Evolutionary conservation across 352 stramenopile species (phyloP).

Genomic region (Thraustochytrium sp.): DNA sequence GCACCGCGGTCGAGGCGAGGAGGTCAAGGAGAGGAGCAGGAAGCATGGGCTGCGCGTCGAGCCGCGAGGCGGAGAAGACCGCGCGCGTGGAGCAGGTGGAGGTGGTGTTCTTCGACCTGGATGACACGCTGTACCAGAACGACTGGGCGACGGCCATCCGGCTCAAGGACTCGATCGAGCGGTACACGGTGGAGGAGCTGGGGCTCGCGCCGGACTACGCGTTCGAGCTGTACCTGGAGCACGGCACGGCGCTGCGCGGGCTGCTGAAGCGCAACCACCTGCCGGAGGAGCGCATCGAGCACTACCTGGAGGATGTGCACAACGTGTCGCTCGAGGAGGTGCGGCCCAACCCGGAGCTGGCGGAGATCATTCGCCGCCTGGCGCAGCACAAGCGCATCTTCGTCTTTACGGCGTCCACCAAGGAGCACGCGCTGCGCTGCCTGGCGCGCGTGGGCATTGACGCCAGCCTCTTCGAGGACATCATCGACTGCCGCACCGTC

Average conservation of each 20-base stretch:
- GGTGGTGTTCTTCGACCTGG: slow-evolving; percentile 43
- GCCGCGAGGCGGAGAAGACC: background rate
- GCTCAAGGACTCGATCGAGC: slow-evolving; percentile 58
- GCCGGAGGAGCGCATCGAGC: slow-evolving; percentile 54
- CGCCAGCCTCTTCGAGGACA: slow-evolving; percentile 54
- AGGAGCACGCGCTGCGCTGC: slow-evolving; percentile 56
- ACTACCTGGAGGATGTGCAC: slow-evolving; percentile 57
- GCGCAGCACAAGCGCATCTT: slow-evolving; percentile 53
- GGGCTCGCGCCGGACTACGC: slow-evolving; percentile 49
- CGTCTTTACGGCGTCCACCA: slow-evolving; percentile 59
- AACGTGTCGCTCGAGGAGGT: slow-evolving; percentile 56
- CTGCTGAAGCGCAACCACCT: slow-evolving; percentile 56
- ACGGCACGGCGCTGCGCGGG: slow-evolving; percentile 58
- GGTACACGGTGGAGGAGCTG: slow-evolving; percentile 51
- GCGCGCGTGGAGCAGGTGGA: slow-evolving; percentile 2
- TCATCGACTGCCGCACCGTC: slow-evolving; percentile 59
- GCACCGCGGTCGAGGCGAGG: no score
- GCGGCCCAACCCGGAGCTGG: slow-evolving; percentile 49
- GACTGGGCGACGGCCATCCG: slow-evolving; percentile 54
- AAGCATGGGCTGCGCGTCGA: slow-evolving; percentile 9
- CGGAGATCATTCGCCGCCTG: slow-evolving; percentile 52
- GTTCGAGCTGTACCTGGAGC: slow-evolving; percentile 59
- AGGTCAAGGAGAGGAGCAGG: background rate
- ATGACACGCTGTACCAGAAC: slow-evolving; percentile 64
- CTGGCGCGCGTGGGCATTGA: slow-evolving; percentile 55